Evolutionary conservation across 2,329 filamentous ascomycete genomes (phyloP), one percentile per base, ranked within the genome.

Genomic region (Xylariomycetidae sp.): DNA sequence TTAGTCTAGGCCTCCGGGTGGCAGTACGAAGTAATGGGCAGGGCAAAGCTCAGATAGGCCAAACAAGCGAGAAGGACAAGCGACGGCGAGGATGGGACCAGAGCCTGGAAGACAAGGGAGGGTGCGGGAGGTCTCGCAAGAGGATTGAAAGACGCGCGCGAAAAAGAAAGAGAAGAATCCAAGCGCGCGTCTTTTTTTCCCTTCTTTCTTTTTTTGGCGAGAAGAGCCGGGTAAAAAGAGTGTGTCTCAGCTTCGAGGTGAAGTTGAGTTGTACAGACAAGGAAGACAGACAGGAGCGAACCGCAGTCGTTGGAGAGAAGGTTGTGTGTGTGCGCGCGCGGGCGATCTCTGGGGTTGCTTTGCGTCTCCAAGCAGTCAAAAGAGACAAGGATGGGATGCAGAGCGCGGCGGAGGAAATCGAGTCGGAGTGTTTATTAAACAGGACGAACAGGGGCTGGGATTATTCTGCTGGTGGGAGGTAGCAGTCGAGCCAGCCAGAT

Each of bases 121-220:
- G 37, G 36, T 31, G 42, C 32, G 37, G 38, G 28, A 18, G 45
- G 42, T 45, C 37, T 49, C 47, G 46, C 51, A 46, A 52, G 47
- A 49, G 48, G 46, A 29, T 41, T 35, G 30, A 46, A 51, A 55
- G 50, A 54, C 45, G 45, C 50, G 49, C 50, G 49, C 50, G 48
- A 53, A 48, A 40, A 36, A 35, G 36, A 37, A 40, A 27, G 38
- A 35, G 44, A 40, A 42, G 27, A 23, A 38, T 34, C 34, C 58
- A 61, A 58, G 58, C 59, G 58, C 59, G 58, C 56, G 58, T 58
- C 53, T 59, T n/a, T n/a, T n/a, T n/a, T n/a, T n/a, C n/a, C n/a
- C n/a, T n/a, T n/a, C n/a, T n/a, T n/a, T n/a, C n/a, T n/a, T n/a
- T n/a, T n/a, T n/a, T 53, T 40, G 37, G 27, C 25, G 31, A 45